A percentile compares a stretch with the other conserved stretches of the same genome.
These are phyloP conservation scores for Berberis vulgaris DNA, from an alignment of 164 flowering plant species.

Conservation along the genomic window DNA sequence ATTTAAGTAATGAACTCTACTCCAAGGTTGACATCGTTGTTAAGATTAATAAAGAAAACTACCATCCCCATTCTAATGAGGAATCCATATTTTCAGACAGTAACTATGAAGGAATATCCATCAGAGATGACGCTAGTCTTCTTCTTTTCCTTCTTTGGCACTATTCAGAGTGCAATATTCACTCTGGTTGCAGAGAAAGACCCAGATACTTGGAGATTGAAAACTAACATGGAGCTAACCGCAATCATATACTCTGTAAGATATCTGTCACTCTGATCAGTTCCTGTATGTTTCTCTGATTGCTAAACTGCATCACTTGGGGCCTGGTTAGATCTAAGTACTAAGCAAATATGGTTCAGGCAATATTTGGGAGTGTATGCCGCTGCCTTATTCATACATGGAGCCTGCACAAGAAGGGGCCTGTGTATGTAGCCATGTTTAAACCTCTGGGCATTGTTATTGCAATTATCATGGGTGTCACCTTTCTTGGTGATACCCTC, in stretches of 20 bases:
- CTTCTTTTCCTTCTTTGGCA: constrained; percentile 38
- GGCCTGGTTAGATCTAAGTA: background rate
- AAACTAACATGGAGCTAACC: background rate
- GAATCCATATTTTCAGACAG: constrained; percentile 22
- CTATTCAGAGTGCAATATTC: constrained; percentile 33
- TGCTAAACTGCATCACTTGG: background rate
- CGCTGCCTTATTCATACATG: constrained; percentile 26
- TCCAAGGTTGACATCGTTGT: too few relatives aligned
- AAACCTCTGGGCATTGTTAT: constrained; percentile 37
- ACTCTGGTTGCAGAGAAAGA: constrained; percentile 28
- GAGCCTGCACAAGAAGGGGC: constrained; percentile 40
- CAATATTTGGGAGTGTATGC: constrained; percentile 24
- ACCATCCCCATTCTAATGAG: background rate
- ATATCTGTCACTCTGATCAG: background rate
- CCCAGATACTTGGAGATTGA: constrained; percentile 32
- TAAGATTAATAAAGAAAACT: too few relatives aligned
- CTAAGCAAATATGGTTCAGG: constrained; percentile 11
- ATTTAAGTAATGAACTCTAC: too few relatives aligned
- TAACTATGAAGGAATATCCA: constrained; percentile 31
- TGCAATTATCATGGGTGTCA: constrained; percentile 31
- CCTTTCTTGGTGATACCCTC: constrained; percentile 41
- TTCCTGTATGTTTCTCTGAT: background rate
- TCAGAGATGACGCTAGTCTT: constrained; percentile 27
- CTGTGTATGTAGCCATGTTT: constrained; percentile 43
- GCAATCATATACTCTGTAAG: constrained; percentile 1